Evolutionary conservation across 768 basidiomycete species (phyloP).

Genomic region (Pholiota conissans): DNA sequence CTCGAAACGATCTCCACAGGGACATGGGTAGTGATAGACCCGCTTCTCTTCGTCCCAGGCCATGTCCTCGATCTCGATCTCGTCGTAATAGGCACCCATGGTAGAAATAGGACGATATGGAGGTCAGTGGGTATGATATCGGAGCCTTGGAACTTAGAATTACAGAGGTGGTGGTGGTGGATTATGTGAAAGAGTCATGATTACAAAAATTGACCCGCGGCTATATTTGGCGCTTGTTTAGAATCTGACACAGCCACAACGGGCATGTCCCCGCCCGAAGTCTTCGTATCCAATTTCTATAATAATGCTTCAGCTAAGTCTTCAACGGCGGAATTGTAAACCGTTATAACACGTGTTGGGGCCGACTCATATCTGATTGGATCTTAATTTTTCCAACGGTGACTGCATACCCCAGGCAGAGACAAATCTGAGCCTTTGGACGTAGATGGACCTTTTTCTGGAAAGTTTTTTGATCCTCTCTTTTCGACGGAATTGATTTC

Average conservation of each 20-base stretch:
- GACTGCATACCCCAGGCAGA: too few relatives aligned
- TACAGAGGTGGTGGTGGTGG: not conserved
- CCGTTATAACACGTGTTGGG: too few relatives aligned
- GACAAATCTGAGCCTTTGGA: too few relatives aligned
- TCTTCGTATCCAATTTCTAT: too few relatives aligned
- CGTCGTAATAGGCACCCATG: constrained; percentile 93
- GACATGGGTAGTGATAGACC: constrained; percentile 96
- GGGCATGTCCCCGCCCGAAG: not conserved
- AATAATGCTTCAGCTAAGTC: too few relatives aligned
- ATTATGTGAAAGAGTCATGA: not conserved
- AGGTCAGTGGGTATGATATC: constrained; percentile 1
- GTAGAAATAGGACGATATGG: not conserved
- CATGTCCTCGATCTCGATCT: constrained; percentile 98
- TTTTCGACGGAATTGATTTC: too few relatives aligned
- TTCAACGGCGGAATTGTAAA: too few relatives aligned
- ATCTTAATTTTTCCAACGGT: too few relatives aligned
- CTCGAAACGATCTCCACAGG: constrained; percentile 97
- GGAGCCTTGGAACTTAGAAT: not conserved
- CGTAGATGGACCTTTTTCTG: too few relatives aligned
- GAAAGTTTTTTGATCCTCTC: too few relatives aligned
- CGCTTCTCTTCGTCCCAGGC: constrained; percentile 79
- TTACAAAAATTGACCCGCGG: not conserved
- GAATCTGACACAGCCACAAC: not conserved
- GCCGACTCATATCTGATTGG: too few relatives aligned
- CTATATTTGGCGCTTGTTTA: not conserved